A percentile compares a stretch with the other conserved stretches of the same genome.
These are phyloP conservation scores for Arthroderma uncinatum DNA, from an alignment of 2,329 filamentous ascomycete species.

Conservation along the genomic window DNA sequence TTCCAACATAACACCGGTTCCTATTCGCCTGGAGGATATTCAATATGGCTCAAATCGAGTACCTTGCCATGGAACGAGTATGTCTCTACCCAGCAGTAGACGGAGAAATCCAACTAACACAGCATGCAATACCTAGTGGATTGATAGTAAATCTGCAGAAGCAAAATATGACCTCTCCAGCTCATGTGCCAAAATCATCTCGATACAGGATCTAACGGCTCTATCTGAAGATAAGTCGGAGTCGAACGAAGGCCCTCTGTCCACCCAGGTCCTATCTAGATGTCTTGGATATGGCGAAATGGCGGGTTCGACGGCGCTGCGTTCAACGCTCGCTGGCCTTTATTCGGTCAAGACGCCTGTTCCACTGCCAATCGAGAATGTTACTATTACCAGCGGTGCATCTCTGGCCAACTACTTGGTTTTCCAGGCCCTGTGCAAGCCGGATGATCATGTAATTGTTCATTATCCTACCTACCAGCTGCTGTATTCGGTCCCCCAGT, in stretches of 20 bases:
- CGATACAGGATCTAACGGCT: constrained; percentile 41
- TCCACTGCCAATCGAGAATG: constrained; percentile 46
- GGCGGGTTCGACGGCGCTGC: constrained; percentile 52
- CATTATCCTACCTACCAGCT: constrained; percentile 83
- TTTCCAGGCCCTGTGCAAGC: constrained; percentile 59
- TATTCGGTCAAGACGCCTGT: constrained; percentile 48
- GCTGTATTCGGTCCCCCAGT: constrained; percentile 62
- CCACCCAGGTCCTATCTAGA: constrained; percentile 39
- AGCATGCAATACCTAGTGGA: constrained; percentile 33
- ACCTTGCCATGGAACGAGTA: constrained; percentile 3
- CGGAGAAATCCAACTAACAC: background rate
- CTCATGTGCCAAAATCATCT: constrained; percentile 47
- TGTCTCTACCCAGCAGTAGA: background rate
- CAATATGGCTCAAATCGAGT: constrained; percentile 6
- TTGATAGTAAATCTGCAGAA: constrained; percentile 43
- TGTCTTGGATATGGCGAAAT: constrained; percentile 65
- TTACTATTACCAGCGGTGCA: constrained; percentile 68
- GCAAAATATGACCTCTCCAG: constrained; percentile 48
- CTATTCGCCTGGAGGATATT: background rate
- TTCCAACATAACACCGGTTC: no score
- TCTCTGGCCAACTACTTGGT: constrained; percentile 77
- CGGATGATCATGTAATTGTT: constrained; percentile 73
- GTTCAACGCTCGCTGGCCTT: constrained; percentile 52
- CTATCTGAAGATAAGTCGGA: constrained; percentile 43
- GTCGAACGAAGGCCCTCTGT: constrained; percentile 17